Percentiles rank a stretch among this genome's conserved stretches.
phyloP scores from a whole-genome alignment of 1,284 basidiomycete genomes.

The Malassezia equina region DNA sequence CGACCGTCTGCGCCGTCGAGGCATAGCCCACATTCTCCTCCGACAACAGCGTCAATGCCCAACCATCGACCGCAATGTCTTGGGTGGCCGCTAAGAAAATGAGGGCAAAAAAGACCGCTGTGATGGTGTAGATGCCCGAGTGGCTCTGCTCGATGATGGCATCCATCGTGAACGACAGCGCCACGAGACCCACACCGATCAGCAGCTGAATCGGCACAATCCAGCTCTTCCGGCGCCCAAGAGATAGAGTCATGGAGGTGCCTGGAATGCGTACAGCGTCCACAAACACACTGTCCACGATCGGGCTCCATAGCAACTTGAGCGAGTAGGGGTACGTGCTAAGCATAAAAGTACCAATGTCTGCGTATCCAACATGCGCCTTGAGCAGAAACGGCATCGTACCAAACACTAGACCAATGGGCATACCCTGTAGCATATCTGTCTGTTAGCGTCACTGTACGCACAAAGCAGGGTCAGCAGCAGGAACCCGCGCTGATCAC shows the following conservation, averaged over 20 bases:
- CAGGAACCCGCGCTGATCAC: constrained; percentile 68
- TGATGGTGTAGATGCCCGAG: constrained; percentile 70
- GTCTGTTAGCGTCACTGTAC: constrained; percentile 43
- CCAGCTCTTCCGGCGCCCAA: constrained; percentile 93
- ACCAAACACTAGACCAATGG: constrained; percentile 65
- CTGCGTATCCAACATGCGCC: constrained; percentile 88
- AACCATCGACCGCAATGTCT: constrained; percentile 98
- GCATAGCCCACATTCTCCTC: constrained; percentile 92
- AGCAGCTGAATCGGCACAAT: constrained; percentile 93
- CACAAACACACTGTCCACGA: constrained; percentile 85
- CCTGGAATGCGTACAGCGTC: constrained; percentile 50
- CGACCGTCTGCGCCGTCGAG: constrained; percentile 94
- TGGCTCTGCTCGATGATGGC: constrained; percentile 66
- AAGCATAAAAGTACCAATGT: constrained; percentile 86
- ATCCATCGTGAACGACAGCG: constrained; percentile 71
- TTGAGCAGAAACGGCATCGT: constrained; percentile 93
- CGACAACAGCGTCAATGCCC: constrained; percentile 92
- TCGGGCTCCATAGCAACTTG: constrained; percentile 93
- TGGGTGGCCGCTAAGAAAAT: constrained; percentile 91
- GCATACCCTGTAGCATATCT: constrained; percentile 90
- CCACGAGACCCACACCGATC: constrained; percentile 77
- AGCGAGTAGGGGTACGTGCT: constrained; percentile 93
- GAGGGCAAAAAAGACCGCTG: constrained; percentile 75
- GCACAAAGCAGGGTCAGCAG: constrained; percentile 79
- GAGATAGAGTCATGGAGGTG: constrained; percentile 22